Conservation (phyloP, 31 red algal genomes). For the Endocladia muricata region DNA sequence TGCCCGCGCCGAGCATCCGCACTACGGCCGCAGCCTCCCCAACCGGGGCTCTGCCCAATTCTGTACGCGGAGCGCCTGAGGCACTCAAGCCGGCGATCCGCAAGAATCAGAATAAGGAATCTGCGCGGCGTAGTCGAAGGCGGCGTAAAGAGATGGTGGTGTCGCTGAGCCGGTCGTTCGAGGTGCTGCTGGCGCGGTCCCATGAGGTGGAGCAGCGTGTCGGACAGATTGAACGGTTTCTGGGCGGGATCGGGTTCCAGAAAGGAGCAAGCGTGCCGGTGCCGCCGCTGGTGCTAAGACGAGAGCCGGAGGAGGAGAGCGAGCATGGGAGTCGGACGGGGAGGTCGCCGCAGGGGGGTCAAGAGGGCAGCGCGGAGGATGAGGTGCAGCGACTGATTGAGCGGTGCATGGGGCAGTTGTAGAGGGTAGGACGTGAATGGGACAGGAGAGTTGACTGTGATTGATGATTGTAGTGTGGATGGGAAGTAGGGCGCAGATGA, state of each 20-base stretch:
- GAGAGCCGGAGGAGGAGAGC: neutral
- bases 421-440: too few relatives aligned
- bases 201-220: conserved; percentile 12
- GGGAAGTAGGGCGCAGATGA: too few relatives aligned
- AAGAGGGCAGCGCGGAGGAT: neutral
- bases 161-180: neutral
- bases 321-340: neutral
- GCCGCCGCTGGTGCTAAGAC: neutral
- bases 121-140: conserved; percentile 19
- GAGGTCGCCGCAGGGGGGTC: neutral
- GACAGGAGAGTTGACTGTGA: too few relatives aligned
- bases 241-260: neutral
- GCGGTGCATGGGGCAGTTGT: conserved; percentile 4
- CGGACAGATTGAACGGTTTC: neutral
- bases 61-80: conserved; percentile 32
- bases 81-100: conserved; percentile 40
- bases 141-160: neutral
- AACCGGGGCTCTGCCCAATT: conserved; percentile 8
- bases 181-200: neutral
- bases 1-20: neutral
- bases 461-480: neutral
- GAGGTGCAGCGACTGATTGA: conserved; percentile 7
- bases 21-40: neutral
- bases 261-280: neutral
- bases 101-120: conserved; percentile 37